A percentile compares a stretch with the other conserved stretches of the same genome.
Evolutionary conservation across 106 monocot species (phyloP).

Genomic region (Apostasia ramifera): DNA sequence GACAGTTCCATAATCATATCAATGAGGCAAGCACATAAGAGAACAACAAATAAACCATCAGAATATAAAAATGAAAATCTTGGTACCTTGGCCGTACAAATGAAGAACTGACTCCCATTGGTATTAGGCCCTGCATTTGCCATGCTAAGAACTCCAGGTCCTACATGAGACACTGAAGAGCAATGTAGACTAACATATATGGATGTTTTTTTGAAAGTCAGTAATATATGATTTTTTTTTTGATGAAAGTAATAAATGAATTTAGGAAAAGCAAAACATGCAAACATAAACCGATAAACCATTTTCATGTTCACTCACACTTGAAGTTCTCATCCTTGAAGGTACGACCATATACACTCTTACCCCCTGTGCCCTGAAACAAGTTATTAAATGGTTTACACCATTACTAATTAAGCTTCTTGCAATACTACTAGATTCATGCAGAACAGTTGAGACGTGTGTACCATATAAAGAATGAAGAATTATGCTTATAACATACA

Average conservation of each 20-base stretch:
- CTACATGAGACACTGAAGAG: slow-evolving; percentile 60
- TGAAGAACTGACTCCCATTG: slow-evolving; percentile 97
- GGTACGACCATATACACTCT: slow-evolving; percentile 91
- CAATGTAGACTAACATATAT: neutral
- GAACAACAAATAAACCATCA: no score
- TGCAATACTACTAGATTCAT: no score
- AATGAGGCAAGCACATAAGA: no score
- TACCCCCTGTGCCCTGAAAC: slow-evolving; percentile 89
- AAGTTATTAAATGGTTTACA: neutral
- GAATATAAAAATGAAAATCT: neutral
- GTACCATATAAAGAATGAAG: no score
- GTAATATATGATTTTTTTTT: no score
- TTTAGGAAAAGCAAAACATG: neutral
- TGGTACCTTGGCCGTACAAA: slow-evolving; percentile 89
- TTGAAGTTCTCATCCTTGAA: slow-evolving; percentile 96
- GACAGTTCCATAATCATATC: no score
- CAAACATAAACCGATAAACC: neutral
- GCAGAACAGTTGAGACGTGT: no score
- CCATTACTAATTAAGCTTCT: neutral
- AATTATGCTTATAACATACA: no score
- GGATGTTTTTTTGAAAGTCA: no score
- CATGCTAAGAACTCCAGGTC: slow-evolving; percentile 94
- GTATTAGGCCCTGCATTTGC: slow-evolving; percentile 98
- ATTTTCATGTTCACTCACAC: slow-evolving; percentile 29
- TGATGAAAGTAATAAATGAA: no score